These are phyloP conservation scores for Isoetes taiwanensis DNA, from an alignment of 75 land plant species.

Conservation along the genomic window DNA sequence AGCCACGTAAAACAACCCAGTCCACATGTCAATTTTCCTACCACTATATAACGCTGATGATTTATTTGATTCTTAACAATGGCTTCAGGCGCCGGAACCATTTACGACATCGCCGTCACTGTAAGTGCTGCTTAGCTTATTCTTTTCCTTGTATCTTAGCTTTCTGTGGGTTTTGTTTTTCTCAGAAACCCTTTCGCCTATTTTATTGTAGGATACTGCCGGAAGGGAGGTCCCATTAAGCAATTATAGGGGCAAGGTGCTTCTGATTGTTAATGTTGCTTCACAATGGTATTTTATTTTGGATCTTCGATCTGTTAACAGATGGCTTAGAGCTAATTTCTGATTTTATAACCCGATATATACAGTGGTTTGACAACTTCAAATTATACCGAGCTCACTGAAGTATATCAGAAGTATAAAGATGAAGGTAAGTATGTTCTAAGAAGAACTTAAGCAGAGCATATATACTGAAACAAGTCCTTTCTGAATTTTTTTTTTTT, in stretches of 20 bases:
- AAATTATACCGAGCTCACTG: slow-evolving; percentile 68
- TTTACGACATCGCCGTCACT: slow-evolving; percentile 2
- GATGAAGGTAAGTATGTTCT: slow-evolving; percentile 29
- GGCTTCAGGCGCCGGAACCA: no score
- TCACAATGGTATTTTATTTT: not conserved
- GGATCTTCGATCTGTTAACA: not conserved
- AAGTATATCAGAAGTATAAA: slow-evolving; percentile 66
- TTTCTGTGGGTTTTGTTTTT: not conserved
- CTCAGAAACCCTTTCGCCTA: no score
- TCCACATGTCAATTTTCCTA: no score
- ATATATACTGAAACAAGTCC: not conserved
- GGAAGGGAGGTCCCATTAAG: not conserved
- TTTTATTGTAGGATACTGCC: not conserved
- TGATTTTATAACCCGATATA: no score
- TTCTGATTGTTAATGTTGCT: slow-evolving; percentile 7
- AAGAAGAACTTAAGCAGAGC: not conserved
- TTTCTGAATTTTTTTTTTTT: not conserved
- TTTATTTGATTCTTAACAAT: no score
- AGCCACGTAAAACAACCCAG: no score
- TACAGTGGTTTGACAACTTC: slow-evolving; percentile 67
- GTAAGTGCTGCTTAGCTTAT: no score
- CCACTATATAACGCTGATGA: no score
- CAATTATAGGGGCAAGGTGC: not conserved
- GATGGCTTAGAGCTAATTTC: not conserved
- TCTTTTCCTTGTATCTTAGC: not conserved